These are phyloP conservation scores for Funneliformis caledonium DNA, from an alignment of 371 early-diverging fungal species.

Conservation along the genomic window DNA sequence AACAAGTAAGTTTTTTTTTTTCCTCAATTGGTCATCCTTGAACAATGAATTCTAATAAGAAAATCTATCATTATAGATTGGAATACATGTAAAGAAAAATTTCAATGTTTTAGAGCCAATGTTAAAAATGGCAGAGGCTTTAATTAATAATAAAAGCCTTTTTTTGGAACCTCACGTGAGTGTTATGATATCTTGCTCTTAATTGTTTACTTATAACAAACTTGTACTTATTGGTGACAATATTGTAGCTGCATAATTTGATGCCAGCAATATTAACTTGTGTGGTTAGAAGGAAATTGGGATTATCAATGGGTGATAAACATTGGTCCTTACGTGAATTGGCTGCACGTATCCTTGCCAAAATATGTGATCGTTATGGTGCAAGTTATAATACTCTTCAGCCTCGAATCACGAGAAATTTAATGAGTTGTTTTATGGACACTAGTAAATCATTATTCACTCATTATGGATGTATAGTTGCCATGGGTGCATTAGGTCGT, in stretches of 20 bases:
- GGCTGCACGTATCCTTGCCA: conserved; percentile 75
- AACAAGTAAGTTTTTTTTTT: conserved; percentile 59
- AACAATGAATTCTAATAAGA: conserved; percentile 1
- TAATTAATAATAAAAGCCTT: conserved; percentile 90
- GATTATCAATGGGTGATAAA: conserved; percentile 58
- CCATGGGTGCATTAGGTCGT: conserved; percentile 76
- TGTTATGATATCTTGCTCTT: not conserved
- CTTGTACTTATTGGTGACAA: conserved; percentile 1
- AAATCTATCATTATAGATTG: conserved; percentile 45
- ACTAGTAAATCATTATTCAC: conserved; percentile 80
- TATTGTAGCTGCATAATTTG: conserved; percentile 92
- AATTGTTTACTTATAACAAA: not conserved
- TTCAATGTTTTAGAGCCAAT: conserved; percentile 72
- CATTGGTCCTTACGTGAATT: conserved; percentile 86
- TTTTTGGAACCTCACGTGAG: conserved; percentile 98
- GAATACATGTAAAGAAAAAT: conserved; percentile 79
- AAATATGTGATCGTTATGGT: conserved; percentile 76
- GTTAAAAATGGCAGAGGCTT: conserved; percentile 81
- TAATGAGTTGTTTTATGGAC: conserved; percentile 88
- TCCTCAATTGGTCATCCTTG: conserved; percentile 3
- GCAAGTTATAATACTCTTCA: conserved; percentile 84
- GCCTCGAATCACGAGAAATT: conserved; percentile 86
- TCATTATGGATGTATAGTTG: conserved; percentile 90
- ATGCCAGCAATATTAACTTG: conserved; percentile 97
- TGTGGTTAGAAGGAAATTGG: conserved; percentile 87